Base-by-base conservation (phyloP, 2,329 filamentous ascomycete genomes). In the Neofusicoccum sp. region DNA sequence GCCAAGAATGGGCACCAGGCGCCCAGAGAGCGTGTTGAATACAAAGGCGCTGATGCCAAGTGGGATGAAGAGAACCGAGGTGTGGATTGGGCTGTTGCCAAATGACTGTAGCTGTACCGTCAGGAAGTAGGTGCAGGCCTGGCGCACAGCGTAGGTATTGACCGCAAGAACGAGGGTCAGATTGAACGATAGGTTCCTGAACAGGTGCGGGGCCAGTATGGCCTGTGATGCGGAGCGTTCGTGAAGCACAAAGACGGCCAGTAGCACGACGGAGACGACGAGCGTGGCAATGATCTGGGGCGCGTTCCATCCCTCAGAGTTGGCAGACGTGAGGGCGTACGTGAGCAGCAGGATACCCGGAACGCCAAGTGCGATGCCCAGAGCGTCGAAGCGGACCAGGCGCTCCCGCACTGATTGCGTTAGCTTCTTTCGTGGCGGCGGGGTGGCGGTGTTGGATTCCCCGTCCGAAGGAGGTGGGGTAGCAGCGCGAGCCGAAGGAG, bases 91-190 rank as follows among this genome's bases (percentile, higher is more conserved):
- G 37, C 48, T 64, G 28, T 43, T 48, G 12, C 49, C 58, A 29
- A 44, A 64, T 3, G 56, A 41, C 34, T 64, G 63, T 2, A 64
- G 63, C 48, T 64, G 63, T 7, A 62, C 39, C 3, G 63, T 64
- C 14, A 64, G 34, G 28, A 64, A 64, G 29, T 62, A 64, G 3
- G 58, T 64, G 49, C 63, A 64, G 2, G 39, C 63, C 36, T 64
- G 63, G 5, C 63, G 58, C 4, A 62, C 59, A n/a, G 63, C 56
- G 48, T 56, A 62, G 7, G 63, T 56, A 12, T 39, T 61, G 33
- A 54, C 58, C 0, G 58, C 63, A 5, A 64, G 56, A 11, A 62
- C 14, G 14, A 64, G 58, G 2, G 63, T 64, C 9, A 62, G 58
- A 11, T 50, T 16, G 58, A 64, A 64, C 4, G 56, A 61, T 6